Evolutionary conservation across 2,329 filamentous ascomycete species (phyloP).

Genomic region (Gaeumannomyces tritici): DNA sequence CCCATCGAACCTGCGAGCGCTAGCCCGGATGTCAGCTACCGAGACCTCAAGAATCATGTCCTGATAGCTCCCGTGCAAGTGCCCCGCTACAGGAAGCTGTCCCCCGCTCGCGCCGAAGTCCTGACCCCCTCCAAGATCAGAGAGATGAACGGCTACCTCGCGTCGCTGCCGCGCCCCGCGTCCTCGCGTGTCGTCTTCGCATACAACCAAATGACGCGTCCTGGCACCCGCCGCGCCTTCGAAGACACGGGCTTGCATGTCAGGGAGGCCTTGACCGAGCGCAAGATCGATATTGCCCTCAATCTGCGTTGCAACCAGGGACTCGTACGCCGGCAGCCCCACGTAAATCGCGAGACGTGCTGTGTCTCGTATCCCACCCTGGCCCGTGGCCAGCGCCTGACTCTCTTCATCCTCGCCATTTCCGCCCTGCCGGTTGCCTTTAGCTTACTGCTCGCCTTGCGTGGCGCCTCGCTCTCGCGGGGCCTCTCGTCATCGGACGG

Average conservation of each 20-base stretch:
- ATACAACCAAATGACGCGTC: conserved; percentile 35
- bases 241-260: conserved; percentile 39
- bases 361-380: conserved; percentile 33
- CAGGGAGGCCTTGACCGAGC: conserved; percentile 30
- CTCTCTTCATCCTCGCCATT: conserved; percentile 17
- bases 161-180: conserved; percentile 27
- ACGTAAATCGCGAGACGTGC: conserved; percentile 39
- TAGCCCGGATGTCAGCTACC: conserved; percentile 4
- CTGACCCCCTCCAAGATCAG: conserved; percentile 38
- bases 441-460: conserved; percentile 1
- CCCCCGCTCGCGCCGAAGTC: conserved; percentile 25
- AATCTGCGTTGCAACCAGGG: conserved; percentile 45
- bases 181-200: conserved; percentile 37
- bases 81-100: conserved; percentile 32
- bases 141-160: conserved; percentile 42
- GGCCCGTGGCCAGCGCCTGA: conserved; percentile 23
- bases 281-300: conserved; percentile 41
- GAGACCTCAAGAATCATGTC: conserved; percentile 13
- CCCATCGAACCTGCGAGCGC: conserved; percentile 5
- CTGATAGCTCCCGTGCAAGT: conserved; percentile 26
- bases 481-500: conserved; percentile 1
- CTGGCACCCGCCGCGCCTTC: conserved; percentile 20
- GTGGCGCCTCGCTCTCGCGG: background rate
- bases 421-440: conserved; percentile 15
- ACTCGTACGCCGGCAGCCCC: conserved; percentile 18